These are phyloP conservation scores for Sugiyamaella chiloensis DNA, from an alignment of 805 yeast species.

Conservation along the genomic window DNA sequence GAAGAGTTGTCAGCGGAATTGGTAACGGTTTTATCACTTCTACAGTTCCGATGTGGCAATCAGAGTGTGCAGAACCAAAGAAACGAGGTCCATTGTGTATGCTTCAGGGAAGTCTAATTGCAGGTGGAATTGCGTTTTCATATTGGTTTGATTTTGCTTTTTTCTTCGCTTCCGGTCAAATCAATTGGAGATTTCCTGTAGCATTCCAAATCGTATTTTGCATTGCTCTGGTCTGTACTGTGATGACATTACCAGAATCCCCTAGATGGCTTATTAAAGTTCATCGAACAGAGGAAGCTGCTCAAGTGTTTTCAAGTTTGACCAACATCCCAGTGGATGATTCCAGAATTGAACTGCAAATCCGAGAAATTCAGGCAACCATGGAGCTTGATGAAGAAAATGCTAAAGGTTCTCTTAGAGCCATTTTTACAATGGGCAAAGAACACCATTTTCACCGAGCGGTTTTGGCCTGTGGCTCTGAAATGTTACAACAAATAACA, in stretches of 20 bases:
- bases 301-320: slow-evolving; percentile 38
- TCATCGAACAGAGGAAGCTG: slow-evolving; percentile 47
- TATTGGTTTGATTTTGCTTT: slow-evolving; percentile 66
- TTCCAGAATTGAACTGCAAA: slow-evolving; percentile 15
- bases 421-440: slow-evolving; percentile 39
- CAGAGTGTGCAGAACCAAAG: slow-evolving; percentile 65
- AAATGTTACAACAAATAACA: slow-evolving; percentile 70
- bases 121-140: slow-evolving; percentile 68
- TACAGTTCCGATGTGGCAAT: slow-evolving; percentile 73
- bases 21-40: slow-evolving; percentile 75
- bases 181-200: slow-evolving; percentile 71
- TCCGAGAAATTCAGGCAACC: slow-evolving; percentile 6
- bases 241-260: slow-evolving; percentile 73
- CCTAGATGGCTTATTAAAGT: slow-evolving; percentile 77
- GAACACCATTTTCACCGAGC: slow-evolving; percentile 47
- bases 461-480: slow-evolving; percentile 35
- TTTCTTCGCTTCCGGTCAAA: slow-evolving; percentile 51
- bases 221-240: slow-evolving; percentile 49
- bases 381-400: slow-evolving; percentile 10
- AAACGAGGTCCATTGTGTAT: slow-evolving; percentile 60
- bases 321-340: slow-evolving; percentile 21
- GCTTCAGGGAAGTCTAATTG: slow-evolving; percentile 66
- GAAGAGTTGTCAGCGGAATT: slow-evolving; percentile 67
- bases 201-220: slow-evolving; percentile 64
- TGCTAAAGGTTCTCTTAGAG: slow-evolving; percentile 19